Base-by-base conservation (phyloP, 1,284 basidiomycete species). In the Hypsizygus ulmarius region DNA sequence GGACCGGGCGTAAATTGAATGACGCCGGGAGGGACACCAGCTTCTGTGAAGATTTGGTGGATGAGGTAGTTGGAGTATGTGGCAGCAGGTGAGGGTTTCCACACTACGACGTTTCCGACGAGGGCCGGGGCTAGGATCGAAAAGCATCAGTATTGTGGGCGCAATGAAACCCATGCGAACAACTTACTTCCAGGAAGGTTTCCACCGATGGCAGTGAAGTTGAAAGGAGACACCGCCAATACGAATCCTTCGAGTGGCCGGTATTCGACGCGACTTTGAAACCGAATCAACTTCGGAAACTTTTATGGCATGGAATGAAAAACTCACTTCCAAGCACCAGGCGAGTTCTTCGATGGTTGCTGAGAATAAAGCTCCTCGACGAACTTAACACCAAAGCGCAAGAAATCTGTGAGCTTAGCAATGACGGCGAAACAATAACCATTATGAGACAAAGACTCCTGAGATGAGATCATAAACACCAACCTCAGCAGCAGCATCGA, bases 211-310 rank as follows among this genome's bases (percentile, higher is more conserved):
- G 94, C 94, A 40, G 95, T 97, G 65, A 97, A 99, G 77, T 99
- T 99, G 78, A 99, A 99, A 0, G 96, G 96, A 4, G 96, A 95
- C 35, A 99, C 90, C 11, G 97, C 96, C 43, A 99, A 81, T 27
- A 98, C 91, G 70, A 99, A 99, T 25, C 96, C 97, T 71, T 99
- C 96, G 15, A 99, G 79, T 3, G 96, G 83, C 54, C 97, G 90
- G 70, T 94, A 99, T 71, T 99, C 97, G 42, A 88, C 82, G 44
- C 96, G 93, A 75, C 92, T 94, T 45, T 49, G 41, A 57, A 40
- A 37, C 2, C 47, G 51, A 45, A 43, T 39, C n/a, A 39, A 52
- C 43, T 53, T 40, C 30, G 15, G 39, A 21, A 10, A 18, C 12
- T 47, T 4, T 27, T 33, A 8, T 28, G 18, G 15, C n/a, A n/a